Percentiles rank a stretch among this genome's conserved stretches.
Conservation (phyloP, 2,329 filamentous ascomycete species). For the Mollisiaceae sp. region DNA sequence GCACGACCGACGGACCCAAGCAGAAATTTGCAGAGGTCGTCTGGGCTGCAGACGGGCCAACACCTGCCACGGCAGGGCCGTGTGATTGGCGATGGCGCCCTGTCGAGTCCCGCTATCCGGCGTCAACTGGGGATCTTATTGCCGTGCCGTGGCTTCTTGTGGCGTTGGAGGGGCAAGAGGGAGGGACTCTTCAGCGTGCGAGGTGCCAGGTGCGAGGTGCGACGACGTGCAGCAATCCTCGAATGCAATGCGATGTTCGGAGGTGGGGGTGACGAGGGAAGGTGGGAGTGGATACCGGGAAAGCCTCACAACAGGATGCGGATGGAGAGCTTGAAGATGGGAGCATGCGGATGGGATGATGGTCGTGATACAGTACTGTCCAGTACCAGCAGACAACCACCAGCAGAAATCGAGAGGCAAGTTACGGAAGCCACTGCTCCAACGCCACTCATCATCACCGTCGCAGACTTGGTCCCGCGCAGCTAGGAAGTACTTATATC, state of each 20-base stretch:
- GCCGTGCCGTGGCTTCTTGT: not conserved
- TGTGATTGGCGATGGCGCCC: not conserved
- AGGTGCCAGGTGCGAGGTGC: too few relatives aligned
- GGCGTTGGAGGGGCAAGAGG: constrained; percentile 3
- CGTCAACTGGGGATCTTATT: not conserved
- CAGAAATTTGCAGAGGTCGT: not conserved
- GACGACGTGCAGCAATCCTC: constrained; percentile 7
- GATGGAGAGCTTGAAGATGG: not conserved
- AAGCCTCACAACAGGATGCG: not conserved
- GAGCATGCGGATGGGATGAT: too few relatives aligned
- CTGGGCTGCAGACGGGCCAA: not conserved
- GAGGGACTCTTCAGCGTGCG: too few relatives aligned
- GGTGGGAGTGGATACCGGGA: not conserved
- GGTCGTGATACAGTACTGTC: too few relatives aligned
- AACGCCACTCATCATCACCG: not conserved
- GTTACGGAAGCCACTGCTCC: not conserved
- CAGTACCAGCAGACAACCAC: too few relatives aligned
- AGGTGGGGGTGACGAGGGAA: not conserved
- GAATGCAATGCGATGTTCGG: constrained; percentile 7
- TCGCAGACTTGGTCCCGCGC: not conserved
- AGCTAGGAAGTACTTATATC: too few relatives aligned
- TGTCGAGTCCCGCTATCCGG: not conserved
- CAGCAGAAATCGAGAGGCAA: not conserved
- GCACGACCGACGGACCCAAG: too few relatives aligned
- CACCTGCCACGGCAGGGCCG: not conserved